Percentiles rank a stretch among this genome's conserved stretches.
Conservation (phyloP, 2,329 filamentous ascomycete species). For the Trichoderma brevicompactum region DNA sequence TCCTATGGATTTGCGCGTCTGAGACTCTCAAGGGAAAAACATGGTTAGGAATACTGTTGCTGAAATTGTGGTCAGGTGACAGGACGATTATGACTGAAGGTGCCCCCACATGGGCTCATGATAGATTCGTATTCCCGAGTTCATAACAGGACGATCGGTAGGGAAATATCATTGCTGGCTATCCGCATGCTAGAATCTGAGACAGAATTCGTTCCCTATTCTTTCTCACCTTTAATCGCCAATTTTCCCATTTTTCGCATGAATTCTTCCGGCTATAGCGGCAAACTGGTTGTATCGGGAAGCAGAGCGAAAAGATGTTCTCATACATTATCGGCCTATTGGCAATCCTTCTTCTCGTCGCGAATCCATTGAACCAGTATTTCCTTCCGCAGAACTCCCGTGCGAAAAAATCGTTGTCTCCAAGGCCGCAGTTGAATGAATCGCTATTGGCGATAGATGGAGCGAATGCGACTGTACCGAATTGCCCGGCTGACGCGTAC, state of each 20-base stretch:
- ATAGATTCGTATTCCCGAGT: constrained; percentile 4
- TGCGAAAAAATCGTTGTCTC: constrained; percentile 40
- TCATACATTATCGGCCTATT: constrained; percentile 51
- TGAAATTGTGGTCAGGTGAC: constrained; percentile 15
- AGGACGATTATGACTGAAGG: constrained; percentile 1
- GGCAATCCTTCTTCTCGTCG: constrained; percentile 50
- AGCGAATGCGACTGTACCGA: constrained; percentile 42
- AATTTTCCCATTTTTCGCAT: neutral
- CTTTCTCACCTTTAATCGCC: too few relatives aligned
- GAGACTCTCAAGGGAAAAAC: neutral
- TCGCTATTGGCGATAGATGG: constrained; percentile 55
- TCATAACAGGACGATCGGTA: neutral
- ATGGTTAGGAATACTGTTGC: neutral
- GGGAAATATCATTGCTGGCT: too few relatives aligned
- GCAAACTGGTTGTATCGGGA: neutral
- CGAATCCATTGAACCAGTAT: constrained; percentile 49
- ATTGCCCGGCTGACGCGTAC: constrained; percentile 50
- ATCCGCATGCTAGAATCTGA: too few relatives aligned
- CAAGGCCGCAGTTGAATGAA: constrained; percentile 54
- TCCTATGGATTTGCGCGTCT: neutral
- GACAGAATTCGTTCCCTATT: too few relatives aligned
- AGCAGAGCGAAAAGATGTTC: constrained; percentile 43
- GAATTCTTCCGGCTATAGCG: neutral
- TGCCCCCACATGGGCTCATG: constrained; percentile 9
- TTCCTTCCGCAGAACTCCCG: constrained; percentile 38